These are phyloP conservation scores for Aspergillus sp. DNA, from an alignment of 2,329 filamentous ascomycete species.

Conservation along the genomic window DNA sequence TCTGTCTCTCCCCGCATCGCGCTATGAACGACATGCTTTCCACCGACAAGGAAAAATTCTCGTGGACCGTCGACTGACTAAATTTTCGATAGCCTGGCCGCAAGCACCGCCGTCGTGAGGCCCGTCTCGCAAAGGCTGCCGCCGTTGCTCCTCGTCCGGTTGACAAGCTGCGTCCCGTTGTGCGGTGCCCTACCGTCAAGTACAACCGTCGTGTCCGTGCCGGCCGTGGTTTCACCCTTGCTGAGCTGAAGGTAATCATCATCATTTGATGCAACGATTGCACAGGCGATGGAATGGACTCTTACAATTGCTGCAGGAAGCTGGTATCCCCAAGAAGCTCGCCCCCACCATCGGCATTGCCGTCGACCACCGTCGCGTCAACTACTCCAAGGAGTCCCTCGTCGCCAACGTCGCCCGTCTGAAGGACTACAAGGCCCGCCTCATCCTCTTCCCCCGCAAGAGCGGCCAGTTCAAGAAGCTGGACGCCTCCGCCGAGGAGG, in stretches of 20 bases:
- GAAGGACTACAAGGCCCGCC: constrained; percentile 92
- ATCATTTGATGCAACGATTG: constrained; percentile 3
- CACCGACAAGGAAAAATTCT: constrained; percentile 11
- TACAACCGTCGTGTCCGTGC: constrained; percentile 98
- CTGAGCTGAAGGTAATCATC: constrained; percentile 87
- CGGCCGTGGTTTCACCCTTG: constrained; percentile 95
- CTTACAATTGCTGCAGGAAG: constrained; percentile 63
- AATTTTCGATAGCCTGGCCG: constrained; percentile 72
- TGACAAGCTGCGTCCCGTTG: constrained; percentile 93
- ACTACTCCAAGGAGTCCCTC: constrained; percentile 94
- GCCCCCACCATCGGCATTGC: constrained; percentile 95
- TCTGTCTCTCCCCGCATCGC: constrained; percentile 12
- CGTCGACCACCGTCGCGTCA: constrained; percentile 94
- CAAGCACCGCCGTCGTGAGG: constrained; percentile 89
- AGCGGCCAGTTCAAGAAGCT: constrained; percentile 90
- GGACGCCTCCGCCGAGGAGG: constrained; percentile 79
- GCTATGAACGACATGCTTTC: constrained; percentile 10
- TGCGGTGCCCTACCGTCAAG: constrained; percentile 97
- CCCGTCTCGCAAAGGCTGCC: constrained; percentile 91
- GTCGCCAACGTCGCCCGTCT: constrained; percentile 94
- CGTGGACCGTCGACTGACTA: constrained; percentile 36
- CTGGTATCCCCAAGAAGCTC: constrained; percentile 89
- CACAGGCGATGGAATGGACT: constrained; percentile 2
- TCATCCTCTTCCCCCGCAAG: constrained; percentile 98
- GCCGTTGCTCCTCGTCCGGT: constrained; percentile 93